Conservation (phyloP, 345 rosid genomes). For the Eucalyptus marginata region DNA sequence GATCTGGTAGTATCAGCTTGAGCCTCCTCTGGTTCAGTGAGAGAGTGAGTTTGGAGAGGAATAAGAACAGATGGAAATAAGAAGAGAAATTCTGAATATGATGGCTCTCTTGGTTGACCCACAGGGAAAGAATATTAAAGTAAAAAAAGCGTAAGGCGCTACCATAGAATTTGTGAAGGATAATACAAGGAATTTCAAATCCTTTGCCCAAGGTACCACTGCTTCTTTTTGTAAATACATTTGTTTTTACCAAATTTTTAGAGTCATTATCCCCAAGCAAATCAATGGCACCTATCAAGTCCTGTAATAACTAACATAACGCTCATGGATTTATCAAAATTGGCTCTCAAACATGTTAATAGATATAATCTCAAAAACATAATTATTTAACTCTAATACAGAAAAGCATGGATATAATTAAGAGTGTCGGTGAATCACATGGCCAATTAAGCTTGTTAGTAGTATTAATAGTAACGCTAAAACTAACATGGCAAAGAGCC, state of each 20-base stretch:
- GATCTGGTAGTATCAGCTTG: background rate
- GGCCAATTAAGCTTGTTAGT: background rate
- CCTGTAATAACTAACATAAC: background rate
- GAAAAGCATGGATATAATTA: background rate
- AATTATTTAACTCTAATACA: background rate
- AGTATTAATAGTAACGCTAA: background rate
- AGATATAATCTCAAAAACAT: background rate
- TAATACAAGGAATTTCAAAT: background rate
- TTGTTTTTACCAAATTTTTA: background rate
- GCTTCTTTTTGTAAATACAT: background rate
- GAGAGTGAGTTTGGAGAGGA: background rate
- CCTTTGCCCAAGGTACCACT: background rate
- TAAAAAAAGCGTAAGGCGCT: background rate
- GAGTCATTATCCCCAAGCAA: background rate
- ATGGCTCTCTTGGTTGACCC: background rate
- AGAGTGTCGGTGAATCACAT: background rate
- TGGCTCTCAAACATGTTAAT: background rate
- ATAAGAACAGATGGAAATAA: background rate
- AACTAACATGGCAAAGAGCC: background rate
- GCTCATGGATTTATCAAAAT: background rate
- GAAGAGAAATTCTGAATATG: background rate
- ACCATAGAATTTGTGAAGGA: background rate
- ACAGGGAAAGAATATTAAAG: background rate
- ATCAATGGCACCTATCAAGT: background rate
- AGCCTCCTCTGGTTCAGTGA: background rate